Conservation (phyloP, 352 stramenopile genomes). For the Phytopythium litorale region DNA sequence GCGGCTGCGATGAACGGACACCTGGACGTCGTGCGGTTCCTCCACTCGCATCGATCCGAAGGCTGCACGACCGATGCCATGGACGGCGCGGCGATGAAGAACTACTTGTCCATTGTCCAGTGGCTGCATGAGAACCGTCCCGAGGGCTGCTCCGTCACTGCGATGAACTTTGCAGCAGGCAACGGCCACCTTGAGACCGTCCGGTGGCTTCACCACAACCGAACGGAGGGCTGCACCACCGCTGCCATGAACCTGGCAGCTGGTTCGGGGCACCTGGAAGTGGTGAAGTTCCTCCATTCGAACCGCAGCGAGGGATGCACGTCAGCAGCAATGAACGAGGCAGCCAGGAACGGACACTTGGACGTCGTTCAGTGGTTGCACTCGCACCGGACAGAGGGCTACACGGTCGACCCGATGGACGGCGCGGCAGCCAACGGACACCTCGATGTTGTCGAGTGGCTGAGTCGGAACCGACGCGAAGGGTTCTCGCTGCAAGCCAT, state of each 20-base stretch:
- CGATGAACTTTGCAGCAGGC: constrained; percentile 20
- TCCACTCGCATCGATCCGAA: constrained; percentile 24
- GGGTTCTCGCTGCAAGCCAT: constrained; percentile 15
- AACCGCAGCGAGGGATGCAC: constrained; percentile 23
- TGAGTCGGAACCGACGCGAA: constrained; percentile 14
- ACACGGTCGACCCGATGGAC: constrained; percentile 25
- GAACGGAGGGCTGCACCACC: constrained; percentile 20
- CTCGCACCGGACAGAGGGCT: constrained; percentile 23
- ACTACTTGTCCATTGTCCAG: constrained; percentile 23
- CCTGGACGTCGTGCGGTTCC: constrained; percentile 26
- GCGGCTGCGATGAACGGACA: constrained; percentile 24
- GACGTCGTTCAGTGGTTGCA: constrained; percentile 26
- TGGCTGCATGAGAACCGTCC: constrained; percentile 22
- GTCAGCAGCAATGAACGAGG: constrained; percentile 25
- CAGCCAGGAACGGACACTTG: constrained; percentile 23
- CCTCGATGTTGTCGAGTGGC: constrained; percentile 22
- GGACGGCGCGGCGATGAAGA: constrained; percentile 31
- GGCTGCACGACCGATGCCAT: constrained; percentile 30
- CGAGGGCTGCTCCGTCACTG: constrained; percentile 24
- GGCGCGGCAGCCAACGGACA: constrained; percentile 20
- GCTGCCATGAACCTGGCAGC: constrained; percentile 27
- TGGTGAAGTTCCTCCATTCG: constrained; percentile 23
- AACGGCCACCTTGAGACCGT: constrained; percentile 25
- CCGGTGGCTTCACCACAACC: constrained; percentile 22
- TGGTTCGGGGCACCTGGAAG: constrained; percentile 18